Evolutionary conservation across 768 basidiomycete species (phyloP).

Genomic region (Lyophyllum shimeji): DNA sequence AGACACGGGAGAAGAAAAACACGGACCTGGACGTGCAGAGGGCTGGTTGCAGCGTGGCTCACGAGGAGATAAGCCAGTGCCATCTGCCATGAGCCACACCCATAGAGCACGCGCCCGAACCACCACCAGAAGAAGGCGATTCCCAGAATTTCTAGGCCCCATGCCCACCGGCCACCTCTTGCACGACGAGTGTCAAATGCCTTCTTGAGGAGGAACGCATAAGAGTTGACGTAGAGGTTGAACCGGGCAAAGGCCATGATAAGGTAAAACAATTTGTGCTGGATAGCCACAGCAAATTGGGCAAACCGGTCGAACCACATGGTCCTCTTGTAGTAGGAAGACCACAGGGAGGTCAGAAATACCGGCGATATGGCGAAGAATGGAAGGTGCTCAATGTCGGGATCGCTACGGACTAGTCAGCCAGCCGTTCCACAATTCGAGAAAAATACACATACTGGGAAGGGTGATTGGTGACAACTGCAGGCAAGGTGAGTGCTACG

Average conservation of each 20-base stretch:
- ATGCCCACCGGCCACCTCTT: constrained; percentile 75
- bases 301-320: constrained; percentile 78
- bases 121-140: constrained; percentile 88
- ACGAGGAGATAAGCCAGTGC: constrained; percentile 76
- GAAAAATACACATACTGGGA: constrained; percentile 67
- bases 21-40: constrained; percentile 90
- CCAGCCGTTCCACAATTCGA: background rate
- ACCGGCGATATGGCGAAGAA: constrained; percentile 91
- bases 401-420: constrained; percentile 52
- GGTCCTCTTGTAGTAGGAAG: constrained; percentile 90
- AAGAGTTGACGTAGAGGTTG: constrained; percentile 92
- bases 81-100: constrained; percentile 70
- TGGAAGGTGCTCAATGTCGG: constrained; percentile 85
- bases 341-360: constrained; percentile 86
- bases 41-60: constrained; percentile 84
- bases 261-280: constrained; percentile 93
- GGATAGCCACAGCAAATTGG: constrained; percentile 63
- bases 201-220: constrained; percentile 66
- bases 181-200: constrained; percentile 64
- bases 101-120: constrained; percentile 71
- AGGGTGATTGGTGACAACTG: constrained; percentile 97
- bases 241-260: constrained; percentile 90
- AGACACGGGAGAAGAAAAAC: background rate
- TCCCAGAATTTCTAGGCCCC: constrained; percentile 72
- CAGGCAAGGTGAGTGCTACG: constrained; percentile 13